A percentile compares a stretch with the other conserved stretches of the same genome.
phyloP scores from a whole-genome alignment of 768 basidiomycete genomes.

The Russula emetica region DNA sequence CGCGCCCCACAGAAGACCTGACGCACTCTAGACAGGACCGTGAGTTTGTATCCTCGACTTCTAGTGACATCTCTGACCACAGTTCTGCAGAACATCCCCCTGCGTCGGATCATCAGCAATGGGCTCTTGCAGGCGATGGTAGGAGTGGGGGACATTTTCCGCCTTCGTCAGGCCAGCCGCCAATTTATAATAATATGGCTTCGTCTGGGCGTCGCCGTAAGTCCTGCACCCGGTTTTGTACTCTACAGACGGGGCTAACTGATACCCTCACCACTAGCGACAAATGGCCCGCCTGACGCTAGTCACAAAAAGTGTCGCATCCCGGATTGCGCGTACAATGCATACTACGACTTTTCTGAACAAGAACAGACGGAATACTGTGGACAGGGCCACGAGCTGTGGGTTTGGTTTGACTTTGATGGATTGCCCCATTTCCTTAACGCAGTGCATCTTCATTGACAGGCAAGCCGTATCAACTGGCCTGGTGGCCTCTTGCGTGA shows the following conservation, averaged over 20 bases:
- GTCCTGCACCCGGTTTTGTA: background rate
- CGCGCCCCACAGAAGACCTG: background rate
- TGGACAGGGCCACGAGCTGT: conserved; percentile 20
- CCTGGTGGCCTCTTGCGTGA: conserved; percentile 10
- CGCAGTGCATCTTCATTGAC: background rate
- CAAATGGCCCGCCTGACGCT: too few relatives aligned
- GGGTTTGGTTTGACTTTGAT: background rate
- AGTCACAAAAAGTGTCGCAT: background rate
- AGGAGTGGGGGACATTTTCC: background rate
- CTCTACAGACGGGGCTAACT: background rate
- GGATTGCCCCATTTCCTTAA: too few relatives aligned
- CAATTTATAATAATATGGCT: background rate
- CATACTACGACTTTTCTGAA: conserved; percentile 16
- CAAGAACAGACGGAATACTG: conserved; percentile 24
- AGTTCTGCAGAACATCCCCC: background rate
- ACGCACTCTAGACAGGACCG: background rate
- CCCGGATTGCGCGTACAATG: conserved; percentile 7
- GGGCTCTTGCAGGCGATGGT: background rate
- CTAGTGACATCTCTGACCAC: background rate
- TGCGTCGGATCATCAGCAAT: background rate
- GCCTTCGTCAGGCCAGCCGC: background rate
- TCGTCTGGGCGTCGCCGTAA: background rate
- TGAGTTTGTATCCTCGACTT: background rate
- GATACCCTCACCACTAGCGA: background rate
- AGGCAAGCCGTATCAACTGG: conserved; percentile 18